Evolutionary conservation across 108 stramenopile genomes (phyloP).

Genomic region (Fragilaria radians): DNA sequence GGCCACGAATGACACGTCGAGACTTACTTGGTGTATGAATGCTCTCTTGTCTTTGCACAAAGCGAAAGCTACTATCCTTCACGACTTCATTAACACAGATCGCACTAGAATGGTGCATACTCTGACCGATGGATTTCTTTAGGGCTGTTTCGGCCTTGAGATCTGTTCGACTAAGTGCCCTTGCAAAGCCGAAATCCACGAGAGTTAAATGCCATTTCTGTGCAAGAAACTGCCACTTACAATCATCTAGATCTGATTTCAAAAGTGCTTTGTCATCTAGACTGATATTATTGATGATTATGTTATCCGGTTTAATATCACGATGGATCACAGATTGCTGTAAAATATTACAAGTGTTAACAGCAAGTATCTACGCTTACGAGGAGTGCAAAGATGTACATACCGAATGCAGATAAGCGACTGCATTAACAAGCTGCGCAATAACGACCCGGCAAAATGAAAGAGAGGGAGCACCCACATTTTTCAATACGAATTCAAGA

Average conservation of each 20-base stretch:
- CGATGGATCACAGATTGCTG: slow-evolving; percentile 65
- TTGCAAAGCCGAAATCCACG: slow-evolving; percentile 78
- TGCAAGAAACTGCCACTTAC: slow-evolving; percentile 13
- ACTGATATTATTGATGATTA: neutral
- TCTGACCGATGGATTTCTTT: neutral
- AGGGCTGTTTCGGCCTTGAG: slow-evolving; percentile 14
- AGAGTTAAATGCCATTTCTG: slow-evolving; percentile 50
- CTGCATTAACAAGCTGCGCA: slow-evolving; percentile 49
- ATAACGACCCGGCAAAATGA: slow-evolving; percentile 44
- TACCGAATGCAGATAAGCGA: slow-evolving; percentile 52
- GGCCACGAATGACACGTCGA: slow-evolving; percentile 8
- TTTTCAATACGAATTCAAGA: slow-evolving; percentile 37
- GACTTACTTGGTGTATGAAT: neutral
- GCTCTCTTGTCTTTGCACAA: neutral
- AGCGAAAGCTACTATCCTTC: neutral
- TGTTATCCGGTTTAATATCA: slow-evolving; percentile 74
- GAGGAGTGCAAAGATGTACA: no score
- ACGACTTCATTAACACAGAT: neutral
- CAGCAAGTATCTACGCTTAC: no score
- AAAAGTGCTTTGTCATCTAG: neutral
- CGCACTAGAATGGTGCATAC: neutral
- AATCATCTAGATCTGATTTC: neutral
- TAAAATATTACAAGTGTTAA: no score
- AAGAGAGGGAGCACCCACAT: slow-evolving; percentile 51
- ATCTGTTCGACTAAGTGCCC: slow-evolving; percentile 44